Evolutionary conservation across 2,329 filamentous ascomycete genomes (phyloP).

Genomic region (Coniochaeta ligniaria): DNA sequence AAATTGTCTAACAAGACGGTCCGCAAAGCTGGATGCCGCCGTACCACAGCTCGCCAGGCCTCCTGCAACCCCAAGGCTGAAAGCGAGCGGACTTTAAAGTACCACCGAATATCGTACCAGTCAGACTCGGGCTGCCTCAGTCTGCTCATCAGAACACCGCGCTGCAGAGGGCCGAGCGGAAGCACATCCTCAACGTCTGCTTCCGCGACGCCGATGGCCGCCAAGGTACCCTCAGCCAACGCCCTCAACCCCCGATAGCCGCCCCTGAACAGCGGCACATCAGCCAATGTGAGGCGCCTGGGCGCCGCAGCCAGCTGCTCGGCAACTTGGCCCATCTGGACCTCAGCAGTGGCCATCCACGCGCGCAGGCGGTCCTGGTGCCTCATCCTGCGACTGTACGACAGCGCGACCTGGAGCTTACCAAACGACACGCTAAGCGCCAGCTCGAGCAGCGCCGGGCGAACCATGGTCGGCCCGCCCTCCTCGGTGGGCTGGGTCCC

Average conservation of each 20-base stretch:
- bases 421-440: constrained; percentile 10
- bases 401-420: constrained; percentile 1
- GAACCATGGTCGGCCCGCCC: background rate
- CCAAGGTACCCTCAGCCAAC: background rate
- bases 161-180: constrained; percentile 29
- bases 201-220: background rate
- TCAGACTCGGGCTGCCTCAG: constrained; percentile 10
- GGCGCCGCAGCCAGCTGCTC: background rate
- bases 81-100: background rate
- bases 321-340: background rate
- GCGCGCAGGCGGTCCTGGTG: constrained; percentile 5
- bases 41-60: constrained; percentile 18
- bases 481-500: constrained; percentile 4
- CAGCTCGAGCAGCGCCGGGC: constrained; percentile 8
- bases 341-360: constrained; percentile 1
- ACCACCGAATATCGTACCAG: background rate
- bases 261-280: background rate
- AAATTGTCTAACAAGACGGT: constrained; percentile 24
- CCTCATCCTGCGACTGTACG: constrained; percentile 4
- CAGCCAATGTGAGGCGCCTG: background rate
- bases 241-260: background rate
- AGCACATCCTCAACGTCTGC: constrained; percentile 24
- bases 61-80: background rate
- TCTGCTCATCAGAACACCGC: constrained; percentile 28
- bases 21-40: constrained; percentile 21